Evolutionary conservation across 192 early-diverging fungal genomes (phyloP).

Genomic region (Glomus cerebriforme): DNA sequence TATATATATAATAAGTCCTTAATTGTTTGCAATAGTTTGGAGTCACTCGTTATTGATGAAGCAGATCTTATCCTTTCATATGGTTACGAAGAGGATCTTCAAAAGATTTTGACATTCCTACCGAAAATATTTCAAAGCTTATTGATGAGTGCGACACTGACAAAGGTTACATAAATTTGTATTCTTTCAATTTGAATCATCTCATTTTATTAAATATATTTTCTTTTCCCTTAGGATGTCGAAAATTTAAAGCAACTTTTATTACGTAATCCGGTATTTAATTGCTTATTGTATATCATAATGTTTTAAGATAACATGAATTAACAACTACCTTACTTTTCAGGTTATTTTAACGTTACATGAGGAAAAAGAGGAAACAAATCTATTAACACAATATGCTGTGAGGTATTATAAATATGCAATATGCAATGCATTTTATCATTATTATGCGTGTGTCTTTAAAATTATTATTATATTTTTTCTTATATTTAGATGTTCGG

Average conservation of each 20-base stretch:
- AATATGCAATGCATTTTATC: not conserved
- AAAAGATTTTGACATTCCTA: conserved; percentile 68
- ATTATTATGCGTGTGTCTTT: not conserved
- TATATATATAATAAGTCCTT: too few relatives aligned
- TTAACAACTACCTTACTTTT: not conserved
- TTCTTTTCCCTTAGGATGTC: conserved; percentile 62
- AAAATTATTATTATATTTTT: not conserved
- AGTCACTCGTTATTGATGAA: conserved; percentile 94
- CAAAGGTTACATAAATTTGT: conserved; percentile 41
- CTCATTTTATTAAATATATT: not conserved
- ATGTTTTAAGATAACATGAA: not conserved
- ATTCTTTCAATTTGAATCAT: not conserved
- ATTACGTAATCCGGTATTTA: conserved; percentile 57
- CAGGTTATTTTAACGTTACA: conserved; percentile 87
- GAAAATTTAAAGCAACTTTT: conserved; percentile 82
- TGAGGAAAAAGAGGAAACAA: conserved; percentile 67
- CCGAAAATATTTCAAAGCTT: conserved; percentile 91
- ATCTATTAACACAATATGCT: conserved; percentile 76
- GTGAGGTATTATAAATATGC: conserved; percentile 46
- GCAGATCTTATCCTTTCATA: conserved; percentile 93
- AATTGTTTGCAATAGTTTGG: conserved; percentile 57
- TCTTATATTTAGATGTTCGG: conserved; percentile 54
- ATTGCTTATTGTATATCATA: not conserved
- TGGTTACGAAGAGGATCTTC: conserved; percentile 90
- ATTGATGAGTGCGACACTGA: conserved; percentile 93